Base-by-base conservation (phyloP, 2,329 filamentous ascomycete species). In the Pseudogymnoascus sp. region DNA sequence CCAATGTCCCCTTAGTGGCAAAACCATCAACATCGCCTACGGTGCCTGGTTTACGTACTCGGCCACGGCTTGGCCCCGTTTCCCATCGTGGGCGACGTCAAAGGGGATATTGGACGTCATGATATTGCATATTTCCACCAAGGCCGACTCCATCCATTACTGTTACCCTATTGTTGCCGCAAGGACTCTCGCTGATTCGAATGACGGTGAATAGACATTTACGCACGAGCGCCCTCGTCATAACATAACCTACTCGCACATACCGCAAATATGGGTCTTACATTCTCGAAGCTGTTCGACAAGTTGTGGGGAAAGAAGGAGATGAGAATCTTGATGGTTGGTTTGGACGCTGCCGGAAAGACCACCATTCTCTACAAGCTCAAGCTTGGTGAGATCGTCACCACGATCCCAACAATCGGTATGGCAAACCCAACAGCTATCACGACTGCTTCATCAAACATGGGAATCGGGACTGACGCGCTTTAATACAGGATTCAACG, bases 311-410 rank as follows among this genome's bases (percentile, higher is more conserved):
- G 93, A 75, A 96, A 96, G 89, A 97, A 97, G 88, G 94, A 99
- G 87, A 99, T 99, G 94, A 88, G 94, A 84, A 97, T 99, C 82
- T 80, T 99, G 79, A 99, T 99, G 94, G 92, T 99, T 72, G 94
- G 94, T 85, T 87, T 99, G 73, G 94, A 99, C 79, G 94, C 94
- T 73, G 94, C 94, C 77, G 94, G 94, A 89, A 99, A 99, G 86
- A 99, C 94, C 74, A 99, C 94, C 72, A 99, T 99, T 75, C 87
- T 99, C 71, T 99, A 99, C 84, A 99, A 99, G 86, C 87, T 99
- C 78, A 99, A 99, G 86, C 90, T 99, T 74, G 93, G 94, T 80
- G 89, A 97, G 83, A 94, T 96, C 76, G 94, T 97, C 77, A 97
- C 94, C 75, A 99, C 94, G 70, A 99, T 99, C 74, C 94, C 94